Evolutionary conservation across 2,329 filamentous ascomycete genomes (phyloP), one percentile per base, ranked within the genome.

Genomic region (Talaromyces sp.): DNA sequence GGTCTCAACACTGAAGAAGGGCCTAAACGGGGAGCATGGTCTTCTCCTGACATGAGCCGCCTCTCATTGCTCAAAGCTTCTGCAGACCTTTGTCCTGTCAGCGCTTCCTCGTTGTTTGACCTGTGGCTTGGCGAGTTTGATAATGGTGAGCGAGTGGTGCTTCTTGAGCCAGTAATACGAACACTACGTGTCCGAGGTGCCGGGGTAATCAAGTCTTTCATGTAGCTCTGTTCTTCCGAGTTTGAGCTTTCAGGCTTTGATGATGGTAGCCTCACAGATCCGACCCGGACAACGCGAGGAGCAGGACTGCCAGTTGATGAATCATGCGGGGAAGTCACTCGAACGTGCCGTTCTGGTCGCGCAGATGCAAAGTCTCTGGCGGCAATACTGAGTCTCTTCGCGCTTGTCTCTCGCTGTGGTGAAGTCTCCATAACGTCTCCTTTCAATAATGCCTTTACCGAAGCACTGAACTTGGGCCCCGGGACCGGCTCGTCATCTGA

Each of bases 401-500:
- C 33, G 67, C 64, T 60, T 67, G 68, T 63, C 63, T 75, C 61
- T 50, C 69, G 51, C 66, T 71, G 62, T 8, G 83, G 80, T 3
- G 77, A 81, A 52, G 83, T 82, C 43, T 87, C 84, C 46, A 75
- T 68, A 22, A 70, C 77, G 63, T 80, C 79, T 61, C 78, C 78
- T 53, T 80, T 80, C 55, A 97, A 80, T 15, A 97, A 80, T 19
- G 91, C 92, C 70, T 94, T 93, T 51, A 93, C 96, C 64, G 94
- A 84, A 66, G 92, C 91, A 71, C 91, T 97, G 70, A 97, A 88
- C 77, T 94, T 95, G 66, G 91, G 91, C 65, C 90, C 88, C 15
- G 89, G 89, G 28, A 95, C 89, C 19, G 46, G 43, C 74, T 97
- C 93, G 68, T 97, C 93, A 74, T 97, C 93, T 22, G 92, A 96